phyloP scores from a whole-genome alignment of 352 stramenopile species.

The Achlya hypogyna region DNA sequence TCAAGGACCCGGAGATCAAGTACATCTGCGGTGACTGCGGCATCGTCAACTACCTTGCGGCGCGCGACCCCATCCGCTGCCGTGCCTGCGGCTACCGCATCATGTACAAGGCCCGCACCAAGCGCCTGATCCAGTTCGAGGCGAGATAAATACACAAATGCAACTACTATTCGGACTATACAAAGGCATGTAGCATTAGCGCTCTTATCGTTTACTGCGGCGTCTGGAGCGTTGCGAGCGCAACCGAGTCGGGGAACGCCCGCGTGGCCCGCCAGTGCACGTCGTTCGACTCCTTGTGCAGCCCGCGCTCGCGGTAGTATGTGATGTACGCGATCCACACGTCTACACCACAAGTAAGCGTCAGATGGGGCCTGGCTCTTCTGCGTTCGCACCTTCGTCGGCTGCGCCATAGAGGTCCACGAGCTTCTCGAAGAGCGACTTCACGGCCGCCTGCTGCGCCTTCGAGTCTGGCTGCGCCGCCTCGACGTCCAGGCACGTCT shows the following conservation, averaged over 20 bases:
- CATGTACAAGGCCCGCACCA: slow-evolving; percentile 97
- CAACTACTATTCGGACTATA: background rate
- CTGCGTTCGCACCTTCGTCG: slow-evolving; percentile 31
- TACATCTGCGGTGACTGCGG: slow-evolving; percentile 97
- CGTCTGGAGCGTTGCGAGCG: slow-evolving; percentile 2
- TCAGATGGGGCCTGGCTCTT: background rate
- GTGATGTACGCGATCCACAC: slow-evolving; percentile 62
- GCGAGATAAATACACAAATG: slow-evolving; percentile 44
- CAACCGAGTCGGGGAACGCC: slow-evolving; percentile 24
- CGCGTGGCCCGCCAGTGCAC: slow-evolving; percentile 63
- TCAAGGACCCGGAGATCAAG: slow-evolving; percentile 89
- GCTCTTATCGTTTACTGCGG: background rate
- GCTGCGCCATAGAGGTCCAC: slow-evolving; percentile 59
- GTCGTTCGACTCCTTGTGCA: slow-evolving; percentile 46
- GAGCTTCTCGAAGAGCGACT: slow-evolving; percentile 70
- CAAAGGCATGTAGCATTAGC: background rate
- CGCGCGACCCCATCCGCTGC: slow-evolving; percentile 92
- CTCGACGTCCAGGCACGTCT: slow-evolving; percentile 63
- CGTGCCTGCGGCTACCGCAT: slow-evolving; percentile 95
- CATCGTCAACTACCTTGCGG: slow-evolving; percentile 92
- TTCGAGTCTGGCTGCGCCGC: slow-evolving; percentile 27
- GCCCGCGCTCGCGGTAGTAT: slow-evolving; percentile 36
- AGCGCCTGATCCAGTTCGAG: slow-evolving; percentile 90
- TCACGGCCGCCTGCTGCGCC: slow-evolving; percentile 36
- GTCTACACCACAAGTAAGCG: slow-evolving; percentile 3